A percentile compares a stretch with the other conserved stretches of the same genome.
Conservation (phyloP, 768 basidiomycete species). For the Clavulina sp. region DNA sequence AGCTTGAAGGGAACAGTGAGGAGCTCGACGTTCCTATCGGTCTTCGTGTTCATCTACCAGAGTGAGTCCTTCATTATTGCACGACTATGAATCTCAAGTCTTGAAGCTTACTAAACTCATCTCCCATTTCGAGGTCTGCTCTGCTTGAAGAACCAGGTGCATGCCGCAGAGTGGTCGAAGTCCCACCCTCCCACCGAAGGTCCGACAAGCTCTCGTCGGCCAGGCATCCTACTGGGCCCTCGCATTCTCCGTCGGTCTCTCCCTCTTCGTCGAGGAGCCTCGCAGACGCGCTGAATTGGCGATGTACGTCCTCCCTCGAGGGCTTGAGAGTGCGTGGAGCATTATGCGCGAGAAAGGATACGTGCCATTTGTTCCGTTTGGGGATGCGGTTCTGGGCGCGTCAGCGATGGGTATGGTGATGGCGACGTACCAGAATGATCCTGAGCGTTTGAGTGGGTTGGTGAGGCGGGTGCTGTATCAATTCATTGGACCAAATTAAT, state of each 20-base stretch:
- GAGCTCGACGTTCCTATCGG: slow-evolving; percentile 74
- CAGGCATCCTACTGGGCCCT: slow-evolving; percentile 57
- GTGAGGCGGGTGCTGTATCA: slow-evolving; percentile 73
- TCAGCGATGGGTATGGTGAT: slow-evolving; percentile 85
- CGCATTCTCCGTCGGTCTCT: slow-evolving; percentile 56
- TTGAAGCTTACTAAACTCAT: background rate
- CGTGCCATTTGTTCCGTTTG: slow-evolving; percentile 31
- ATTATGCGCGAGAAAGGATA: slow-evolving; percentile 56
- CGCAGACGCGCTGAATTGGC: slow-evolving; percentile 79
- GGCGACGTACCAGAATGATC: slow-evolving; percentile 48
- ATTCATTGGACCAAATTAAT: slow-evolving; percentile 73
- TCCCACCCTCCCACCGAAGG: slow-evolving; percentile 21
- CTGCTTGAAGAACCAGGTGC: slow-evolving; percentile 48
- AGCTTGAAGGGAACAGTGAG: slow-evolving; percentile 56
- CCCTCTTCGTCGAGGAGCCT: slow-evolving; percentile 76
- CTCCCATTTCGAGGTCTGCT: slow-evolving; percentile 28
- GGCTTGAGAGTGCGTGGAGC: slow-evolving; percentile 79
- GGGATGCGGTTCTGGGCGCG: slow-evolving; percentile 38
- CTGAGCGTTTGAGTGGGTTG: slow-evolving; percentile 64
- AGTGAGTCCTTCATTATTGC: slow-evolving; percentile 25
- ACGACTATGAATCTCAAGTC: background rate
- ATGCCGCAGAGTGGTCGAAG: slow-evolving; percentile 20
- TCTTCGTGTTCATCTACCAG: slow-evolving; percentile 71
- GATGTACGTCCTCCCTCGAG: slow-evolving; percentile 83
- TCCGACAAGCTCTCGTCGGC: slow-evolving; percentile 42